Percentiles rank a stretch among this genome's conserved stretches.
phyloP scores from a whole-genome alignment of 306 rosid genomes.

The Carpinus fangiana region DNA sequence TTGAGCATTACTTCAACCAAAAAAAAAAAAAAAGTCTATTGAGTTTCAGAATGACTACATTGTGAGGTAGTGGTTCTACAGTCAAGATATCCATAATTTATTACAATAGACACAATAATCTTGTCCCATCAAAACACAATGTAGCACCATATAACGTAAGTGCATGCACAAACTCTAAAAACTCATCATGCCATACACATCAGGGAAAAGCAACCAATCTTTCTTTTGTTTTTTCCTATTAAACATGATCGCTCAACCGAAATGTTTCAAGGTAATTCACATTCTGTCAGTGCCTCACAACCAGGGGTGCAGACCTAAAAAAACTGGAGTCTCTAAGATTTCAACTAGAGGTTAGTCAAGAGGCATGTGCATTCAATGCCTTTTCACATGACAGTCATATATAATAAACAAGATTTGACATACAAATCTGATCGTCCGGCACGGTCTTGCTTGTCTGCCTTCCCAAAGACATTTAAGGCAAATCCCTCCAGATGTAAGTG shows the following conservation, averaged over 20 bases:
- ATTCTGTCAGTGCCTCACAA: background rate
- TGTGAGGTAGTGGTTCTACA: background rate
- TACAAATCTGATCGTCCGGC: slow-evolving; percentile 95
- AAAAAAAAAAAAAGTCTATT: too few relatives aligned
- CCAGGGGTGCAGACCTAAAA: background rate
- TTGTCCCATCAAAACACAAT: background rate
- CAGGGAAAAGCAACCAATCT: background rate
- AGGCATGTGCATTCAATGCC: background rate
- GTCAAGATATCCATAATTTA: background rate
- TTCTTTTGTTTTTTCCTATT: background rate
- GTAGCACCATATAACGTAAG: background rate
- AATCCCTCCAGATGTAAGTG: slow-evolving; percentile 88
- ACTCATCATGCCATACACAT: background rate
- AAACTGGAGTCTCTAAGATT: background rate
- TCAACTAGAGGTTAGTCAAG: background rate
- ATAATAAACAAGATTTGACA: slow-evolving; percentile 19
- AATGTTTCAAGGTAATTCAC: background rate
- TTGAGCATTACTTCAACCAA: background rate
- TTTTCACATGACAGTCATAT: background rate
- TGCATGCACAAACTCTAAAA: background rate
- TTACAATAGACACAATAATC: background rate
- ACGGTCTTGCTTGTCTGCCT: slow-evolving; percentile 98
- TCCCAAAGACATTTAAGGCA: slow-evolving; percentile 84
- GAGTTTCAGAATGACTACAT: background rate
- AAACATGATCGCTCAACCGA: background rate